Conservation (phyloP, 768 basidiomycete genomes). For the Amanita muscaria region DNA sequence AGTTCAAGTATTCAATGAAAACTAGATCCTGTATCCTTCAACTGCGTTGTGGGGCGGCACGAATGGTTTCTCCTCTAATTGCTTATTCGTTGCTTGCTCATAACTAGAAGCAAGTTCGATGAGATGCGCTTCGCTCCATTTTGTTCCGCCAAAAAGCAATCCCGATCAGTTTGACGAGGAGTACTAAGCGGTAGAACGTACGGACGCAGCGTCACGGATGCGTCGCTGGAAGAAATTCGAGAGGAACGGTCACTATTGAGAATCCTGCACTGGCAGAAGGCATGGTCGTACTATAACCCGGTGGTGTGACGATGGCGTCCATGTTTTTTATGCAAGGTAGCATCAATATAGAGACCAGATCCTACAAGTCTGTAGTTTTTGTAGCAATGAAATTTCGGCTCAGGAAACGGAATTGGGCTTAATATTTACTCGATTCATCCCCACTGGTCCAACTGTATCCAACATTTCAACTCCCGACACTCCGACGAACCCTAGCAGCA, state of each 20-base stretch:
- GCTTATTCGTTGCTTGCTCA: slow-evolving; percentile 32
- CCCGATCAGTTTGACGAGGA: slow-evolving; percentile 52
- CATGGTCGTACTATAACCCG: slow-evolving; percentile 27
- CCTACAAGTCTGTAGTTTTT: slow-evolving; percentile 27
- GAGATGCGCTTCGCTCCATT: slow-evolving; percentile 50
- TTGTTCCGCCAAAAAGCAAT: slow-evolving; percentile 54
- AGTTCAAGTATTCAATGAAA: no score
- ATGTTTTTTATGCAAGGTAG: slow-evolving; percentile 36
- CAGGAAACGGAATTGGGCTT: slow-evolving; percentile 37
- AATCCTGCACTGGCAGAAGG: slow-evolving; percentile 52
- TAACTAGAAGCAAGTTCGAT: slow-evolving; percentile 55
- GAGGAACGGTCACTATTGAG: slow-evolving; percentile 58
- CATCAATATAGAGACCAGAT: slow-evolving; percentile 46
- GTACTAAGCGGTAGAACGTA: slow-evolving; percentile 34
- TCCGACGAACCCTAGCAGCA: slow-evolving; percentile 38
- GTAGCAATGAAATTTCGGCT: slow-evolving; percentile 25
- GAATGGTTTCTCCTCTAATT: no score
- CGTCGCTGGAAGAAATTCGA: slow-evolving; percentile 49
- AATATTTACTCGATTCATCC: slow-evolving; percentile 51
- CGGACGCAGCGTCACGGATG: slow-evolving; percentile 26
- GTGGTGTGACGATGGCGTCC: slow-evolving; percentile 45
- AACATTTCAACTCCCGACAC: slow-evolving; percentile 20
- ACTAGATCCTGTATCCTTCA: slow-evolving; percentile 7
- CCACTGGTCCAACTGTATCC: no score
- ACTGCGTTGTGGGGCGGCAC: no score